These are phyloP conservation scores for Lentinula detonsa DNA, from an alignment of 768 basidiomycete species.

Conservation along the genomic window DNA sequence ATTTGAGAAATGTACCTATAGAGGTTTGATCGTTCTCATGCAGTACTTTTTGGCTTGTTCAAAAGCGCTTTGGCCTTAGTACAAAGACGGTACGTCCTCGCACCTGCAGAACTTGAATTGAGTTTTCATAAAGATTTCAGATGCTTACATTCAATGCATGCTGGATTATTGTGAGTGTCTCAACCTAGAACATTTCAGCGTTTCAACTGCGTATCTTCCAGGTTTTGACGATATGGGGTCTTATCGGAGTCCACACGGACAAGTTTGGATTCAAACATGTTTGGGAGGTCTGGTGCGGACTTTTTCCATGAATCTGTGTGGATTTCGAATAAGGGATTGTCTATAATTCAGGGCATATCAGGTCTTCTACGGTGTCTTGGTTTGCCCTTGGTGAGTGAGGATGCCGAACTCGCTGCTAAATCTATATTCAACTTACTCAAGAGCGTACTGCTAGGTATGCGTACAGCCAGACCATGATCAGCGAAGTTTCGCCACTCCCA, in stretches of 20 bases:
- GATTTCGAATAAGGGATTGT: not conserved
- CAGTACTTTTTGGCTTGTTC: conserved; percentile 64
- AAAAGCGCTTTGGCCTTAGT: conserved; percentile 54
- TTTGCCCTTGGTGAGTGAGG: conserved; percentile 52
- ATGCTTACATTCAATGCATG: conserved; percentile 69
- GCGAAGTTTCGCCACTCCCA: conserved; percentile 65
- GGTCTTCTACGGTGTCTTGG: conserved; percentile 64
- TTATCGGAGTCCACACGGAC: conserved; percentile 68
- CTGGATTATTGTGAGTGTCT: conserved; percentile 54
- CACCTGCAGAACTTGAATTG: not conserved
- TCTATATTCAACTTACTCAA: not conserved
- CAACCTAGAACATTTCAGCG: not conserved
- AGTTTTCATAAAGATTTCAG: not conserved
- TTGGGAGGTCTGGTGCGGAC: conserved; percentile 67
- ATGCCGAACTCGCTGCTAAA: not conserved
- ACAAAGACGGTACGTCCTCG: conserved; percentile 50
- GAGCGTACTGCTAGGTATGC: conserved; percentile 34
- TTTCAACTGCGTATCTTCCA: conserved; percentile 14
- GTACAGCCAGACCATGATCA: conserved; percentile 80
- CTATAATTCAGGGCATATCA: conserved; percentile 50
- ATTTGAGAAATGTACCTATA: not conserved
- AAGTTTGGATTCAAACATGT: conserved; percentile 79
- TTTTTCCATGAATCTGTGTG: not conserved
- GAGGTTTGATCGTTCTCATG: not conserved
- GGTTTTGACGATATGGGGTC: conserved; percentile 68